Percentiles rank a stretch among this genome's conserved stretches.
These are phyloP conservation scores for Ormosia emarginata DNA, from an alignment of 306 rosid species.

Conservation along the genomic window DNA sequence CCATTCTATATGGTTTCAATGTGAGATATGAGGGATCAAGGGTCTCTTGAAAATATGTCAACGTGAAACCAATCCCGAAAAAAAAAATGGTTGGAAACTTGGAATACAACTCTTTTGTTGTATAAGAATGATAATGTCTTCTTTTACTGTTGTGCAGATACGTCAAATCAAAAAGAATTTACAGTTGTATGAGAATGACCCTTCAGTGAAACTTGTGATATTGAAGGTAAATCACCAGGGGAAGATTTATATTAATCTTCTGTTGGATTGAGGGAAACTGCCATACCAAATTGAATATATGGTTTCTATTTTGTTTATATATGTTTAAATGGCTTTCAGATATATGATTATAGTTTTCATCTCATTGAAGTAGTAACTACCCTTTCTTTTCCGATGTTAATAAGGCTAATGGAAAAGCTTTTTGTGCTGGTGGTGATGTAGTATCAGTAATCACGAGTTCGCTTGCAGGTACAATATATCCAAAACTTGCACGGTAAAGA, in stretches of 20 bases:
- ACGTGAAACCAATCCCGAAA: no score
- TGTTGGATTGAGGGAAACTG: not conserved
- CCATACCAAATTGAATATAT: not conserved
- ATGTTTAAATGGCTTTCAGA: no score
- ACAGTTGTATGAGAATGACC: slow-evolving; percentile 23
- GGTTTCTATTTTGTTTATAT: not conserved
- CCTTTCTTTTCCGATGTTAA: not conserved
- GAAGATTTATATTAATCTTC: not conserved
- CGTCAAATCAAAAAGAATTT: slow-evolving; percentile 4
- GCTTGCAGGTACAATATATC: not conserved
- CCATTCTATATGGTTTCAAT: no score
- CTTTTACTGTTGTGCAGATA: not conserved
- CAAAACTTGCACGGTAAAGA: not conserved
- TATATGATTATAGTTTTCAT: not conserved
- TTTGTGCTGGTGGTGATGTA: slow-evolving; percentile 13
- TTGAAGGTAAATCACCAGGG: slow-evolving; percentile 5
- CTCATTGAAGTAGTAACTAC: not conserved
- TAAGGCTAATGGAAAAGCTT: slow-evolving; percentile 17
- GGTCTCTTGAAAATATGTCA: no score
- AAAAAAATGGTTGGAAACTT: no score
- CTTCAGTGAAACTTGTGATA: slow-evolving; percentile 16
- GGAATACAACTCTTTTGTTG: no score
- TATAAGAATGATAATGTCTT: no score
- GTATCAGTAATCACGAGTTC: not conserved
- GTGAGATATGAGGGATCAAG: no score